Base-by-base conservation (phyloP, 1,284 basidiomycete species). In the Exsudoporus floridanus region DNA sequence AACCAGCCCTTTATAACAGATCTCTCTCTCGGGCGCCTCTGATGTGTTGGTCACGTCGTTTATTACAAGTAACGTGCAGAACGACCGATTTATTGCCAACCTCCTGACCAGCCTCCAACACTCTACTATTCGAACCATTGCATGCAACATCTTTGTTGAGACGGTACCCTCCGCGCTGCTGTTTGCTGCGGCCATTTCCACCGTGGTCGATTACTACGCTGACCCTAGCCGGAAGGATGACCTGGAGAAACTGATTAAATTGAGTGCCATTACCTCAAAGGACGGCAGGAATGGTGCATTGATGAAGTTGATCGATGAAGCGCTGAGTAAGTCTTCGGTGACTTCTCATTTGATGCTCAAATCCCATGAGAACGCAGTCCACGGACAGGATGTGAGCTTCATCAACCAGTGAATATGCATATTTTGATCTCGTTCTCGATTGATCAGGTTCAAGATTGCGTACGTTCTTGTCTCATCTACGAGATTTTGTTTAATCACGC, bases 191-290 rank as follows among this genome's bases (percentile, higher is more conserved):
- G 76, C 78, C 5, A 67, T 86, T 27, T 75, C 80, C 3, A 76
- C 81, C 50, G 75, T 86, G 28, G 74, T 90, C 45, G 76, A 88
- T 65, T 86, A 82, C 68, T 90, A 83, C 62, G 70, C 89, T 18
- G 70, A 76, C 25, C 71, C 77, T 2, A 70, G 66, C 27, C 71
- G 73, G 50, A 54, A 64, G 35, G 54, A 67, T 23, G 75, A 76
- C 43, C 69, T 78, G 21, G 70, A 71, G 13, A 71, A 78, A 38
- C 74, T 89, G 34, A 67, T 77, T 8, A 59, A 53, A 16, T 57
- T 81, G 28, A 66, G 71, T 23, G 56, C 60, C 23, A 58, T 58
- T 18, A 41, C 57, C 10, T 61, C 65, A 4, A 55, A 62, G 4
- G 63, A 70, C 25, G 62, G 60, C 9, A 58, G 64, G 12, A 56